A percentile compares a stretch with the other conserved stretches of the same genome.
Evolutionary conservation across 2,329 filamentous ascomycete genomes (phyloP).

Genomic region (Ceratocystis albifundus): DNA sequence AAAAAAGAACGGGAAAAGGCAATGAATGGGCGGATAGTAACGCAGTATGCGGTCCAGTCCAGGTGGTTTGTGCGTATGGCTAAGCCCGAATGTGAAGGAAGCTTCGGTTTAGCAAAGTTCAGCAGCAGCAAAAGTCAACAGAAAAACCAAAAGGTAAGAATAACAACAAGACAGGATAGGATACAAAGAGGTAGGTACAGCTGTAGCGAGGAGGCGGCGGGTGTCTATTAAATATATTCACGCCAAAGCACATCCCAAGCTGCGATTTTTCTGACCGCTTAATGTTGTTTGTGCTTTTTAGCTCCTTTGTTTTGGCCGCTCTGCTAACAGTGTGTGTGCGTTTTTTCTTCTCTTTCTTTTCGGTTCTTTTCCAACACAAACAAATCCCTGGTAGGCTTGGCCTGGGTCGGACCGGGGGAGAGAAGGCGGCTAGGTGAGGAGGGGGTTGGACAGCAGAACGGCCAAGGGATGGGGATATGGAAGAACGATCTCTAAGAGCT

Average conservation of each 20-base stretch:
- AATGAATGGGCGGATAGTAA: neutral
- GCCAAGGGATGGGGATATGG: neutral
- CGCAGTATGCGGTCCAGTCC: neutral
- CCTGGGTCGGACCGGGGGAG: neutral
- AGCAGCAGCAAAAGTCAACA: neutral
- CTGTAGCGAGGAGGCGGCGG: slow-evolving; percentile 4
- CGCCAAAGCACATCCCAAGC: neutral
- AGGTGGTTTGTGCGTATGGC: neutral
- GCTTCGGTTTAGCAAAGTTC: neutral
- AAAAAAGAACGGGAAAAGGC: neutral
- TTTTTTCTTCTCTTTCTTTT: slow-evolving; percentile 5
- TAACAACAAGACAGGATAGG: neutral
- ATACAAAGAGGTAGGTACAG: neutral
- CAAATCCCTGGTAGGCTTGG: neutral
- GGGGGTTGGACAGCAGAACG: neutral
- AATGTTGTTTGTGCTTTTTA: slow-evolving; percentile 8
- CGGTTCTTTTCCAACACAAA: neutral
- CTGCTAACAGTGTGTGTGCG: slow-evolving; percentile 9
- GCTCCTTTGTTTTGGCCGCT: slow-evolving; percentile 11
- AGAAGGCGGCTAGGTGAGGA: neutral
- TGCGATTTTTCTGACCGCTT: slow-evolving; percentile 6
- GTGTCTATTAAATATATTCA: slow-evolving; percentile 8
- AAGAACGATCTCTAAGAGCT: neutral
- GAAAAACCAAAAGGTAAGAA: neutral
- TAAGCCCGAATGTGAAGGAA: neutral